Evolutionary conservation across 345 rosid species (phyloP).

Genomic region (Euclidium syriacum): DNA sequence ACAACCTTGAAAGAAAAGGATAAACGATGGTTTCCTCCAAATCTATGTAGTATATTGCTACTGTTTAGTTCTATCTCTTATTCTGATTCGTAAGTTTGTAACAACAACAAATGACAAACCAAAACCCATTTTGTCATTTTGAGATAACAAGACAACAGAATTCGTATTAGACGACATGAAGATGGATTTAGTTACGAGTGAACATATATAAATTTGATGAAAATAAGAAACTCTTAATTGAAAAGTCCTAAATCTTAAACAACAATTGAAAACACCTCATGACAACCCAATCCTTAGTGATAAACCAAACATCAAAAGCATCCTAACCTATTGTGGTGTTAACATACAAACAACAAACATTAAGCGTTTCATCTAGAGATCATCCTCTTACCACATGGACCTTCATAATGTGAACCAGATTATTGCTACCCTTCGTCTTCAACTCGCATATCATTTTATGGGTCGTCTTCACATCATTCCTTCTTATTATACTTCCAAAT

Average conservation of each 20-base stretch:
- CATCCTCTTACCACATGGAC: background rate
- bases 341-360: background rate
- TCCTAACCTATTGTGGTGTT: background rate
- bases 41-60: background rate
- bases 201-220: too few species aligned
- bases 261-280: conserved; percentile 2
- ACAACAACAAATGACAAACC: background rate
- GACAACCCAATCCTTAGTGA: background rate
- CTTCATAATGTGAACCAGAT: conserved; percentile 19
- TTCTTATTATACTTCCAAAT: conserved; percentile 3
- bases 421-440: background rate
- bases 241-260: background rate
- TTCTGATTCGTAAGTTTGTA: conserved; percentile 6
- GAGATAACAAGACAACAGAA: background rate
- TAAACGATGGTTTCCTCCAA: background rate
- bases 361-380: background rate
- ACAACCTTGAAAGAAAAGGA: conserved; percentile 4
- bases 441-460: conserved; percentile 18
- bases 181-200: too few species aligned
- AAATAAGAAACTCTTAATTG: too few species aligned
- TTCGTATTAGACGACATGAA: too few species aligned
- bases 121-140: background rate
- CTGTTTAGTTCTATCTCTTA: background rate
- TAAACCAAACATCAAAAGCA: too few species aligned
- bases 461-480: background rate